Evolutionary conservation across 2,329 filamentous ascomycete genomes (phyloP).

Genomic region (Annulohypoxylon truncatum): DNA sequence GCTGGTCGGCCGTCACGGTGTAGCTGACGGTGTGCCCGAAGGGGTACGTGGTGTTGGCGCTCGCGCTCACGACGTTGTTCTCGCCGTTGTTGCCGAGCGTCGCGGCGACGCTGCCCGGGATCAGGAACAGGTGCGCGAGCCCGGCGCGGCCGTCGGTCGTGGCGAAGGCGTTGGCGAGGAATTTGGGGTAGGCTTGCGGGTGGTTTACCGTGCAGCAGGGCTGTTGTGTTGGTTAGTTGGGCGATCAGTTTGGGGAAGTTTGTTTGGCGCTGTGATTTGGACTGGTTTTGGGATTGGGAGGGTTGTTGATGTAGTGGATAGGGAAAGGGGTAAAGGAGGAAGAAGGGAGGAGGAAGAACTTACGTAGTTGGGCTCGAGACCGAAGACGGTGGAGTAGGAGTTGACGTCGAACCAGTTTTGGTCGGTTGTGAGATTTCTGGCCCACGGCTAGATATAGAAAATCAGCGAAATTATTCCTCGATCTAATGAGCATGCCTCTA

Average conservation of each 20-base stretch:
- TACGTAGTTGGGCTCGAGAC: conserved; percentile 60
- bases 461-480: neutral
- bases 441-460: conserved; percentile 53
- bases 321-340: neutral
- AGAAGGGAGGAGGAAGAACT: neutral
- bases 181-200: conserved; percentile 66
- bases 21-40: conserved; percentile 46
- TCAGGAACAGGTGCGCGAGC: conserved; percentile 61
- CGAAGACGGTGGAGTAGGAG: conserved; percentile 57
- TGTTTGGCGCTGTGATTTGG: conserved; percentile 6
- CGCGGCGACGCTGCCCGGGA: conserved; percentile 55
- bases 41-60: conserved; percentile 60
- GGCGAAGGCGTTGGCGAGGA: conserved; percentile 58
- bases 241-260: neutral
- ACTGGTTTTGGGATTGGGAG: neutral
- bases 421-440: conserved; percentile 53
- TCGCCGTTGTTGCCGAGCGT: conserved; percentile 50
- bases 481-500: too few relatives aligned
- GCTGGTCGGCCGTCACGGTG: conserved; percentile 44
- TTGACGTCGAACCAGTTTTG: conserved; percentile 59
- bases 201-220: conserved; percentile 68
- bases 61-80: conserved; percentile 52
- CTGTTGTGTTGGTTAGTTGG: conserved; percentile 6
- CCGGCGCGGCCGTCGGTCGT: conserved; percentile 52
- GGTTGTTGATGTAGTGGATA: neutral